These are phyloP conservation scores for Sphaceloma murrayae DNA, from an alignment of 2,329 filamentous ascomycete genomes.

Conservation along the genomic window DNA sequence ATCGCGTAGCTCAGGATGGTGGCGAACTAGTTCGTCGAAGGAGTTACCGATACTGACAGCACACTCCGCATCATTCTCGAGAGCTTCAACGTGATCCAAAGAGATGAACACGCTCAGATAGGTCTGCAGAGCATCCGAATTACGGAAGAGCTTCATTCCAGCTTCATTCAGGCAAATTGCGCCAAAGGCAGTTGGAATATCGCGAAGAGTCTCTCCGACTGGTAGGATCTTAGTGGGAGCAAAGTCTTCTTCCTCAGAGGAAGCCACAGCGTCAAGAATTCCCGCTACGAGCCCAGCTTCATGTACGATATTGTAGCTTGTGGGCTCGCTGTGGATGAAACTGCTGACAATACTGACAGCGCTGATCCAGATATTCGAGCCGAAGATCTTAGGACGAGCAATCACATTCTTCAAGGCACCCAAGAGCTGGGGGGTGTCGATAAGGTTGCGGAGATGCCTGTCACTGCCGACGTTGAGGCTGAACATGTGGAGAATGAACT, in stretches of 20 bases:
- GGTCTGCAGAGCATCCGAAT: conserved; percentile 69
- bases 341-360: conserved; percentile 84
- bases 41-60: conserved; percentile 66
- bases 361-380: conserved; percentile 92
- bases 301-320: conserved; percentile 89
- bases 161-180: conserved; percentile 85
- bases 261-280: conserved; percentile 70
- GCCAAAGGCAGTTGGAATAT: conserved; percentile 79
- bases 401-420: conserved; percentile 72
- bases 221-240: conserved; percentile 64
- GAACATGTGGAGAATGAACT: conserved; percentile 95
- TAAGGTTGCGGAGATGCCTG: conserved; percentile 79
- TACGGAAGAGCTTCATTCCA: conserved; percentile 78
- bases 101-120: conserved; percentile 98
- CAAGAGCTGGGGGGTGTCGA: conserved; percentile 82
- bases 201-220: conserved; percentile 78
- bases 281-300: conserved; percentile 85
- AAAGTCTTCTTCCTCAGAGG: conserved; percentile 17
- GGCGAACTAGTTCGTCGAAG: conserved; percentile 89
- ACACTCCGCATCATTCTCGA: conserved; percentile 65
- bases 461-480: conserved; percentile 64
- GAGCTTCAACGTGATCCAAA: conserved; percentile 72
- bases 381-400: conserved; percentile 67
- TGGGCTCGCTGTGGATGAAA: conserved; percentile 98
- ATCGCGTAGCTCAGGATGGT: conserved; percentile 75